Base-by-base conservation (phyloP, 495 filamentous ascomycete genomes). In the Aeminium ludgeri region DNA sequence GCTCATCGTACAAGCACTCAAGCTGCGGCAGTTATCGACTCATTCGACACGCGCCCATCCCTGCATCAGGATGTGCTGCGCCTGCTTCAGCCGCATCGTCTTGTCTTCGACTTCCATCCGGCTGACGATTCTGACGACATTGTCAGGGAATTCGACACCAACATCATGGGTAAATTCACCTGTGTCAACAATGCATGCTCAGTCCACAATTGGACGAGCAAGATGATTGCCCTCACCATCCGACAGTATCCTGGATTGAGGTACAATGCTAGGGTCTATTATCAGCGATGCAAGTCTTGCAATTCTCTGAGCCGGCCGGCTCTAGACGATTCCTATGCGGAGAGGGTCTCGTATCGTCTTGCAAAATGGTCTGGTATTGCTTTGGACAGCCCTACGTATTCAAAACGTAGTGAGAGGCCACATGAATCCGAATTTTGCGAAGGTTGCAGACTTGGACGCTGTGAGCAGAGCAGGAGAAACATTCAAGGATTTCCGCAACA, bases 291-390 rank as follows among this genome's bases (percentile, higher is more conserved):
- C 47, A 52, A 50, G 41, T 33, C 27, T 8, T 69, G 63, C 48
- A 36, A 53, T 2, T 40, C 13, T 4, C 45, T 64, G 5, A 52
- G 54, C 40, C 41, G 55, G 43, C 63, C 60, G 7, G 15, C 51
- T 30, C 45, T 64, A 39, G 61, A 65, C 49, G 41, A 54, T 38
- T 60, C 55, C 31, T 72, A 72, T 50, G 63, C 61, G 43, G 62
- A 68, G 44, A 56, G 68, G 45, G 56, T 72, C 11, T 55, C 65
- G 18, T 70, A 70, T 51, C 51, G 65, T 46, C 43, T 72, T 18
- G 65, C 64, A 50, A 63, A 62, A 48, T 72, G 67, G 66, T 53
- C 50, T 55, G 65, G 66, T 16, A 46, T 68, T n/a, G 41, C 56
- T 42, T 41, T 63, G 34, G 52, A 64, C 35, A 30, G 0, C 19